phyloP scores from a whole-genome alignment of 129 eudicot genomes.

The Helichrysum umbraculigerum region DNA sequence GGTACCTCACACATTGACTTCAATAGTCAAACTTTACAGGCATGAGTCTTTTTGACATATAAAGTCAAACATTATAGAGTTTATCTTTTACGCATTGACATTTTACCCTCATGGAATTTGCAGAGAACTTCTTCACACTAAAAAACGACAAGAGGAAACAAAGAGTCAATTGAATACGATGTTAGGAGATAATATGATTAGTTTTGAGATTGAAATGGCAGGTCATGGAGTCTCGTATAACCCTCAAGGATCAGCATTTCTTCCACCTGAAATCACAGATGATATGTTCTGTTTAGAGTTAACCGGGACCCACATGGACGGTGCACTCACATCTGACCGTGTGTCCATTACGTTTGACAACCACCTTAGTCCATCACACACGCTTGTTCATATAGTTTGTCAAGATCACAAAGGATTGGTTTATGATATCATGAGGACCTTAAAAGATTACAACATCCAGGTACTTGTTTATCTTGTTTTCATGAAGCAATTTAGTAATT shows the following conservation, averaged over 20 bases:
- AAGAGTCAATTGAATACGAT: constrained; percentile 35
- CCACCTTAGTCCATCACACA: constrained; percentile 52
- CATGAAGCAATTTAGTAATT: no score
- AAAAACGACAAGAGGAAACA: constrained; percentile 47
- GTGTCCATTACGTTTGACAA: constrained; percentile 43
- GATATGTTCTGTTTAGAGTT: constrained; percentile 36
- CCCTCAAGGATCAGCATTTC: constrained; percentile 48
- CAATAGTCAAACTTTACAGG: constrained; percentile 23
- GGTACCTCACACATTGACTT: constrained; percentile 38
- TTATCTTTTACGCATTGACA: constrained; percentile 1
- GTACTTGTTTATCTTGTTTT: constrained; percentile 8
- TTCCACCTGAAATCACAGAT: constrained; percentile 40
- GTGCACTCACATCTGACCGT: constrained; percentile 17
- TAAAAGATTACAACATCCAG: constrained; percentile 55
- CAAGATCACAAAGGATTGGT: constrained; percentile 55
- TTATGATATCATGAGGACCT: constrained; percentile 51
- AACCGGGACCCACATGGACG: constrained; percentile 20
- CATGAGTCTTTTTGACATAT: neutral
- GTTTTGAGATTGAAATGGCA: constrained; percentile 50
- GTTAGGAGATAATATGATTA: constrained; percentile 40
- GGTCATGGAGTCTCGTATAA: constrained; percentile 35
- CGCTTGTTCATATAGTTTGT: constrained; percentile 43
- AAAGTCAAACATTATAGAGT: neutral
- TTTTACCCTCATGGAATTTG: neutral
- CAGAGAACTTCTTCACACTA: constrained; percentile 56